Conservation (phyloP, 495 filamentous ascomycete species). For the Jackrogersella minutella region DNA sequence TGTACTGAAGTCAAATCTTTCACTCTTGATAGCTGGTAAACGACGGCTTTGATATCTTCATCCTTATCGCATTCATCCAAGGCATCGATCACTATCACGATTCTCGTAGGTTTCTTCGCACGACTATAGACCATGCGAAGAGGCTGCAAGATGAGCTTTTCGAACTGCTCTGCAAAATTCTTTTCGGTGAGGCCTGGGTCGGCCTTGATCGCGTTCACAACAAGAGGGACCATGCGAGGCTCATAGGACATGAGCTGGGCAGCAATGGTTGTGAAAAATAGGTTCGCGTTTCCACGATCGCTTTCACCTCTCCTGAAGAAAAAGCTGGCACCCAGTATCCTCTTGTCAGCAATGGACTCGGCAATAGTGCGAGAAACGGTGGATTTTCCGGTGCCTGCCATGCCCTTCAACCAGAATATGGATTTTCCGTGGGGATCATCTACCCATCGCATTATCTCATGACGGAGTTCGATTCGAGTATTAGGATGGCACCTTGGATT, state of each 20-base stretch:
- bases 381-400: conserved; percentile 58
- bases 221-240: conserved; percentile 37
- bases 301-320: conserved; percentile 62
- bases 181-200: conserved; percentile 51
- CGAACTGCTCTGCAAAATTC: conserved; percentile 55
- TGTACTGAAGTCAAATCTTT: background rate
- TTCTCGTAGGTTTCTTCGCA: background rate
- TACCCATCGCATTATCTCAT: conserved; percentile 25
- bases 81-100: conserved; percentile 60
- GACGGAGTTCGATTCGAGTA: conserved; percentile 45
- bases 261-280: conserved; percentile 57
- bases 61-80: conserved; percentile 61
- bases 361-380: conserved; percentile 55
- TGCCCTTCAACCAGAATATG: conserved; percentile 57
- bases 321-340: conserved; percentile 51
- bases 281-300: conserved; percentile 50
- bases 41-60: conserved; percentile 48
- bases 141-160: conserved; percentile 57
- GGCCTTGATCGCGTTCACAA: conserved; percentile 48
- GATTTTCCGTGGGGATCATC: conserved; percentile 14
- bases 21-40: conserved; percentile 45
- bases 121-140: conserved; percentile 41
- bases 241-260: conserved; percentile 48
- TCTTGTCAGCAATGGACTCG: conserved; percentile 11
- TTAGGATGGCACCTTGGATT: conserved; percentile 36